Conservation (phyloP, 768 basidiomycete species). For the Exidia glandulosa region DNA sequence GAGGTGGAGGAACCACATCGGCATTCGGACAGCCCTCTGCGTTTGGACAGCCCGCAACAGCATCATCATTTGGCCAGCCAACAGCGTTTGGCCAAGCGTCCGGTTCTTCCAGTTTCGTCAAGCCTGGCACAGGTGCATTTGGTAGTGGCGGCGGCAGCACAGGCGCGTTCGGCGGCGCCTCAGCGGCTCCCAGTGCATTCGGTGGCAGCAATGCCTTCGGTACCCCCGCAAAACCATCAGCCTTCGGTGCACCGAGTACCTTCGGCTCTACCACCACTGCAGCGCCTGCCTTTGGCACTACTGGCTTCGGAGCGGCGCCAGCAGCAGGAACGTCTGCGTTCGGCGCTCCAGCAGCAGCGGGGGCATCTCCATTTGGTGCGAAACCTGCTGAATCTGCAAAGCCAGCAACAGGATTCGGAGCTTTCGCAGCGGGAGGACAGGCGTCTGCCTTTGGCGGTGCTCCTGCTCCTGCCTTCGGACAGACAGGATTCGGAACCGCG, state of each 20-base stretch:
- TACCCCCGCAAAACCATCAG: not conserved
- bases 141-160: not conserved
- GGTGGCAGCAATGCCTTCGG: not conserved
- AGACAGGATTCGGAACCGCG: not conserved
- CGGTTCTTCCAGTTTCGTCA: no score
- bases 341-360: not conserved
- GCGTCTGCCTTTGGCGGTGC: constrained; percentile 53
- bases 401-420: not conserved
- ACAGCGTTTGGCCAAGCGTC: not conserved
- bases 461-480: constrained; percentile 41
- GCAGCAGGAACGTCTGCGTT: not conserved
- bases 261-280: not conserved
- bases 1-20: not conserved
- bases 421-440: constrained; percentile 15
- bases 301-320: not conserved
- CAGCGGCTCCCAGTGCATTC: not conserved
- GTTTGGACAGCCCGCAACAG: not conserved
- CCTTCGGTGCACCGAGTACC: not conserved
- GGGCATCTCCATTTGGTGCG: not conserved
- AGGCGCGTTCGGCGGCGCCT: not conserved
- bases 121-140: not conserved
- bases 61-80: not conserved
- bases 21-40: not conserved
- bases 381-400: not conserved
- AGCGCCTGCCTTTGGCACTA: not conserved